Base-by-base conservation (phyloP, 345 rosid species). In the Eucalyptus marginata region DNA sequence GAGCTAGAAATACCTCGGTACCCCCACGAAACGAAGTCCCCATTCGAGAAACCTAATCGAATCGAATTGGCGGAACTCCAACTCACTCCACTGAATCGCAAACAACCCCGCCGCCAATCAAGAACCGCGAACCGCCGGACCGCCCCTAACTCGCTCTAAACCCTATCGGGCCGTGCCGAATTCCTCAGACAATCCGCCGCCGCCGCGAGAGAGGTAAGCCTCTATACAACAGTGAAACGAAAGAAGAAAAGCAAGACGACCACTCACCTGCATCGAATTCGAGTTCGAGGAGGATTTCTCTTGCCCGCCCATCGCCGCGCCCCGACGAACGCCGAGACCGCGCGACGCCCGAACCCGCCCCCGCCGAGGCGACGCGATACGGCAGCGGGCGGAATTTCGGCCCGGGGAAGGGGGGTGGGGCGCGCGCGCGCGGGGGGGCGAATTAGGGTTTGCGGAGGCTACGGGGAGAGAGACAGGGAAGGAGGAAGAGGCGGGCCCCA, bases 261-360 rank as follows among this genome's bases (percentile, higher is more conserved):
- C 84, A 66, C 95, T 88, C 8, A 96, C 99, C 98, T 97, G 99
- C 98, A 98, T 92, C 94, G 98, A 90, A 93, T 95, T 96, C 89
- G 96, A 89, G 90, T 93, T 94, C 54, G 96, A 88, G 91, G 95
- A 96, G 16, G 96, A 94, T 92, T 96, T 98, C 90, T 96, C 99
- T 76, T 90, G 96, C 47, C 94, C 96, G 94, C 97, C 99, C 99
- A 98, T 98, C 90, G 89, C 92, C 89, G 89, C 92, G 91, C 68
- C 89, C 59, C 91, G 56, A 89, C 87, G 91, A 87, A 29, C 33
- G 81, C n/a, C 49, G 13, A 43, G 29, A 43, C 83, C 51, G 49
- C 25, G 40, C 83, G n/a, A 46, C n/a, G 66, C 24, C 76, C 83
- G 33, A 58, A n/a, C 54, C 87, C 59, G 31, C 59, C 44, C 62